Conservation (phyloP, 768 basidiomycete genomes). For the Termitomyces sp. region DNA sequence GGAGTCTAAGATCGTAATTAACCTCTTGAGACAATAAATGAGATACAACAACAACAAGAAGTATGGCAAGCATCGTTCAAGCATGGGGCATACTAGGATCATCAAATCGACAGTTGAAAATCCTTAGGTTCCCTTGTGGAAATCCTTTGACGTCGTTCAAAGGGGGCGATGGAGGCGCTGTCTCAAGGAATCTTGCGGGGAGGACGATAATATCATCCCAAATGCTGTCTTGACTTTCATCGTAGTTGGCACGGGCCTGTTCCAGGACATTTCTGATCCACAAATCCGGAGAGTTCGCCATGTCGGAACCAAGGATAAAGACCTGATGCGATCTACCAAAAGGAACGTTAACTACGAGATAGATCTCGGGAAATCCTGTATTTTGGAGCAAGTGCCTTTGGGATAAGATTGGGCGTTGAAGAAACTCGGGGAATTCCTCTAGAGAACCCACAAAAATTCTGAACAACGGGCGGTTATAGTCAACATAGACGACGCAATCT, state of each 20-base stretch:
- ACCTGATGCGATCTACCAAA: conserved; percentile 2
- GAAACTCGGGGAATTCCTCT: not conserved
- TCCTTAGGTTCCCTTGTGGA: not conserved
- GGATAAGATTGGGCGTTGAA: not conserved
- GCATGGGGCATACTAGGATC: not conserved
- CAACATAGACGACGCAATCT: conserved; percentile 1
- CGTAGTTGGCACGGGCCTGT: not conserved
- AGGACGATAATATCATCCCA: not conserved
- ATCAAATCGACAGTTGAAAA: not conserved
- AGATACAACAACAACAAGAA: too few species aligned
- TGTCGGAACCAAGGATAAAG: conserved; percentile 2
- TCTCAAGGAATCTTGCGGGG: not conserved
- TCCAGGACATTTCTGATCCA: not conserved
- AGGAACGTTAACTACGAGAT: not conserved
- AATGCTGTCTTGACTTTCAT: not conserved
- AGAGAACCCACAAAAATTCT: conserved; percentile 1
- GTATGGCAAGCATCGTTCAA: not conserved
- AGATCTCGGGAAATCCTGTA: not conserved
- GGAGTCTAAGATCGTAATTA: too few species aligned
- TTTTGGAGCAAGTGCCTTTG: conserved; percentile 1
- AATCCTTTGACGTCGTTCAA: not conserved
- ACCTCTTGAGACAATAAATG: too few species aligned
- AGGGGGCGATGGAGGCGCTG: not conserved
- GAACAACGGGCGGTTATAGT: not conserved
- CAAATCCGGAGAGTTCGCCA: not conserved